A percentile compares a stretch with the other conserved stretches of the same genome.
phyloP scores from a whole-genome alignment of 768 basidiomycete species.

The Chalciporus sphaerocephalus region DNA sequence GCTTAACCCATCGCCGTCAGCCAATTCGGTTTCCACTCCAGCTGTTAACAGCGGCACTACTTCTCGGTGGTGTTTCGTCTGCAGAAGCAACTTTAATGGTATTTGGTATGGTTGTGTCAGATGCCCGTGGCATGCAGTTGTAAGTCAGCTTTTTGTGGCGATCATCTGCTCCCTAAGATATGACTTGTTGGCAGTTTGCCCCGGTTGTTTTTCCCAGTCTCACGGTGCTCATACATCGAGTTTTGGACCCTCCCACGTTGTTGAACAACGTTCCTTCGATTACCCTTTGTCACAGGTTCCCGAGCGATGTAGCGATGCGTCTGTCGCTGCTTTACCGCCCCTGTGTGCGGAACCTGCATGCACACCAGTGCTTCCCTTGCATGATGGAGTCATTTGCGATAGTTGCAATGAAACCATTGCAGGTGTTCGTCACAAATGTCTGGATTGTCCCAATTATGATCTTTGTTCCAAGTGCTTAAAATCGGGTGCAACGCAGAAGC shows the following conservation, averaged over 20 bases:
- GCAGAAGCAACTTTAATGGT: conserved; percentile 23
- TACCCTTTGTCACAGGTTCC: neutral
- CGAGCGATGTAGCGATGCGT: neutral
- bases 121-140: conserved; percentile 30
- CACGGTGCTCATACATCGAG: conserved; percentile 27
- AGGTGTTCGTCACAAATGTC: conserved; percentile 75
- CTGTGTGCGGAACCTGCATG: neutral
- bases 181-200: conserved; percentile 25
- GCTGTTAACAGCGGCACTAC: neutral
- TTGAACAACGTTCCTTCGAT: conserved; percentile 14
- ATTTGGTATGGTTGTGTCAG: conserved; percentile 31
- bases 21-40: neutral
- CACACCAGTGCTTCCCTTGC: conserved; percentile 32
- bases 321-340: neutral
- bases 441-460: conserved; percentile 75
- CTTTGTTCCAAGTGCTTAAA: conserved; percentile 58
- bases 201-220: conserved; percentile 27
- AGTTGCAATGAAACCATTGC: conserved; percentile 51
- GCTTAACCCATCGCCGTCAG: neutral
- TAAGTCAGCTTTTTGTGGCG: conserved; percentile 12
- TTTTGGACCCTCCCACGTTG: conserved; percentile 30
- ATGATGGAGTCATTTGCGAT: conserved; percentile 64
- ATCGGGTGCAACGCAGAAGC: conserved; percentile 44
- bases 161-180: conserved; percentile 6
- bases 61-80: conserved; percentile 29